Conservation (phyloP, 192 early-diverging fungal species). For the Coemansia sp. region DNA sequence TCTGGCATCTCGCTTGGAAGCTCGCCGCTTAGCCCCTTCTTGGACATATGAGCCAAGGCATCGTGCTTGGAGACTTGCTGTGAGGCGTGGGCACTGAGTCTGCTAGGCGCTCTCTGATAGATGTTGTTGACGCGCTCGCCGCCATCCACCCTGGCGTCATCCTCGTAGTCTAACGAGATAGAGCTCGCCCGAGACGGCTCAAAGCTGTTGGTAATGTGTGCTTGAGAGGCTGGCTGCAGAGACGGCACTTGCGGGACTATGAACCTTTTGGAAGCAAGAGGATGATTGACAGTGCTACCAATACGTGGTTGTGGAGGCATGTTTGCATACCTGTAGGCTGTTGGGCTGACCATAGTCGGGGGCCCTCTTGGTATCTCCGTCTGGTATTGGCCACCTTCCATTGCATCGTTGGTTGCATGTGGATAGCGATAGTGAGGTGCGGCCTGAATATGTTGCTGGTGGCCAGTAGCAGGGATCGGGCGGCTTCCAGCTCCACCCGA, state of each 20-base stretch:
- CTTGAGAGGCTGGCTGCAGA: background rate
- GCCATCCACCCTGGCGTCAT: background rate
- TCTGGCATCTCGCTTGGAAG: conserved; percentile 36
- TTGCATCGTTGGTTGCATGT: background rate
- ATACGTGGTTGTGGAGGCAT: background rate
- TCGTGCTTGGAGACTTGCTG: conserved; percentile 4
- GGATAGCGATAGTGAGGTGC: background rate
- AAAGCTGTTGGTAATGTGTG: background rate
- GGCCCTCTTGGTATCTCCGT: background rate
- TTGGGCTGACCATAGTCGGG: background rate
- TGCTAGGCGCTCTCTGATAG: background rate
- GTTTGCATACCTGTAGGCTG: background rate
- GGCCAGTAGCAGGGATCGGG: background rate
- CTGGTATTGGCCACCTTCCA: background rate
- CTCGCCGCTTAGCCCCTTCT: conserved; percentile 5
- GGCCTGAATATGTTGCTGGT: background rate
- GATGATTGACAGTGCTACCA: background rate
- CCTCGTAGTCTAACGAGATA: background rate
- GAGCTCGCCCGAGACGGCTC: background rate
- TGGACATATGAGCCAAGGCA: background rate
- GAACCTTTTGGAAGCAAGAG: background rate
- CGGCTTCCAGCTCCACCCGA: conserved; percentile 6
- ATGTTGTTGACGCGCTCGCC: background rate
- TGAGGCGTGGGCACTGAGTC: background rate
- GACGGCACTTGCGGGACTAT: background rate